Conservation (phyloP, 805 yeast genomes). For the Starmerella stigmatis region DNA sequence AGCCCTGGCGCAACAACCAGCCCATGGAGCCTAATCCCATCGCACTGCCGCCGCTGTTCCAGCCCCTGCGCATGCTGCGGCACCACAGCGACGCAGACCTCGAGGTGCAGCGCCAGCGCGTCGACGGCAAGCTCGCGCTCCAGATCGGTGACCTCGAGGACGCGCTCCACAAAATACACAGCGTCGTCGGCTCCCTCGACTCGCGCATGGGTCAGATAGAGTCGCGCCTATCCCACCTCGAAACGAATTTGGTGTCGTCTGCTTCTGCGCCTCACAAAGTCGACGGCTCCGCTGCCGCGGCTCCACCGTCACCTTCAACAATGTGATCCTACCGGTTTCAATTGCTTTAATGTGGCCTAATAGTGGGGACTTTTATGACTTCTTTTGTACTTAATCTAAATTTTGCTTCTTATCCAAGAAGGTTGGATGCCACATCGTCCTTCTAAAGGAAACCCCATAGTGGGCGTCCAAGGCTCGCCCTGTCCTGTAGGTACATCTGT, state of each 20-base stretch:
- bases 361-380: no score
- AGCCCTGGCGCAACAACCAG: conserved; percentile 5
- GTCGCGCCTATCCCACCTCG: conserved; percentile 4
- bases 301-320: not conserved
- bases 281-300: not conserved
- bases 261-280: no score
- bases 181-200: conserved; percentile 3
- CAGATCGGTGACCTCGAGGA: conserved; percentile 4
- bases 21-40: conserved; percentile 7
- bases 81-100: conserved; percentile 7
- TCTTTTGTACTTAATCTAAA: no score
- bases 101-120: conserved; percentile 2
- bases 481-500: no score
- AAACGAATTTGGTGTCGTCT: not conserved
- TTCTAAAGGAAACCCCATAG: no score
- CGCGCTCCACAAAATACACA: conserved; percentile 4
- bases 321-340: no score
- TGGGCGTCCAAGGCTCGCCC: no score
- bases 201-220: conserved; percentile 4
- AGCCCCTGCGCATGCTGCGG: conserved; percentile 5
- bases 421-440: no score
- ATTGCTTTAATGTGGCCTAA: no score
- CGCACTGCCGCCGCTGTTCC: conserved; percentile 4
- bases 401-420: no score
- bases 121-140: conserved; percentile 4